These are phyloP conservation scores for Trichosporon ovoides DNA, from an alignment of 1,284 basidiomycete species.

Conservation along the genomic window DNA sequence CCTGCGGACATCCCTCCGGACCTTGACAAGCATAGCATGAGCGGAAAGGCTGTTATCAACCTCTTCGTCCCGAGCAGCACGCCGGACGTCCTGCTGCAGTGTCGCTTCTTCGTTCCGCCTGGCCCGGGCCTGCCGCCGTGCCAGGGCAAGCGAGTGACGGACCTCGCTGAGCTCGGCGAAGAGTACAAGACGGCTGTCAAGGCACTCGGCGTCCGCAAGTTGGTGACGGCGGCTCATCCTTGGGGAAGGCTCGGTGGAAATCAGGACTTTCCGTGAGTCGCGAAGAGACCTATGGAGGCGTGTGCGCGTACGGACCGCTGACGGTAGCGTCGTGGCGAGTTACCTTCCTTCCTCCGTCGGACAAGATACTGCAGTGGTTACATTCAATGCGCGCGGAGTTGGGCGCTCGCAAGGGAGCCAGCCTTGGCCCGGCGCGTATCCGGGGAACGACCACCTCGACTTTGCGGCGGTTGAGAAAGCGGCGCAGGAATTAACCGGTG, in stretches of 20 bases:
- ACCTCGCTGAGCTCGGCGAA: neutral
- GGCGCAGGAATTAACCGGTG: conserved; percentile 19
- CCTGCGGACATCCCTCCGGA: too few species aligned
- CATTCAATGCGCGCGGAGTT: conserved; percentile 40
- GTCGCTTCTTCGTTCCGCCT: conserved; percentile 33
- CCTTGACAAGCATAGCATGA: conserved; percentile 10
- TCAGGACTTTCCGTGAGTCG: conserved; percentile 41
- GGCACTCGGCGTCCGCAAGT: conserved; percentile 14
- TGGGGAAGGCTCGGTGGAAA: conserved; percentile 41
- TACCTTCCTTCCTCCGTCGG: conserved; percentile 22
- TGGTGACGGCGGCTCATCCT: conserved; percentile 41
- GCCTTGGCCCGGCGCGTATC: conserved; percentile 26
- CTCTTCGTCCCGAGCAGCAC: conserved; percentile 32
- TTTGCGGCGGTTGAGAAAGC: conserved; percentile 32
- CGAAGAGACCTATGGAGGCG: neutral
- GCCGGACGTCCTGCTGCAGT: conserved; percentile 27
- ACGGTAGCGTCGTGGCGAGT: conserved; percentile 28
- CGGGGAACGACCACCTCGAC: conserved; percentile 28
- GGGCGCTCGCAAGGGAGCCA: conserved; percentile 30
- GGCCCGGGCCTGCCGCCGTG: neutral
- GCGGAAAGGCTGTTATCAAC: conserved; percentile 17
- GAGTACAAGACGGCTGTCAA: neutral
- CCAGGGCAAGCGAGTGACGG: neutral
- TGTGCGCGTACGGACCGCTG: neutral
- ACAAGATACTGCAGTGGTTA: conserved; percentile 26